Conservation (phyloP, 495 filamentous ascomycete genomes). For the Penicillium turbatum region DNA sequence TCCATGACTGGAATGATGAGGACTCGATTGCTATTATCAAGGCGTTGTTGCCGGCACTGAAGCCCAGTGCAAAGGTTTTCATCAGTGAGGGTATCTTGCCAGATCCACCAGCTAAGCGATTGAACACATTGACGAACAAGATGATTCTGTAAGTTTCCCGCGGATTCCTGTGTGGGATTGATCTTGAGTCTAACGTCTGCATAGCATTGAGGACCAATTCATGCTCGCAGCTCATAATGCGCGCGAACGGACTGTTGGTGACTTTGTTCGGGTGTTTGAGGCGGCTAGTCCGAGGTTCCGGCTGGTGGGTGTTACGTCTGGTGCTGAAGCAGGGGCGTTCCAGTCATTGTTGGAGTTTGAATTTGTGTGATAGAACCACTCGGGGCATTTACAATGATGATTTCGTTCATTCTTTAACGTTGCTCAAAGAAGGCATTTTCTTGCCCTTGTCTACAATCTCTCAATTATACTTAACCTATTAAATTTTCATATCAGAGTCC, state of each 20-base stretch:
- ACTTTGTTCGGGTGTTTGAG: not conserved
- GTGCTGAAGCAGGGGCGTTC: not conserved
- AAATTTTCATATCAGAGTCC: not conserved
- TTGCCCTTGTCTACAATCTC: not conserved
- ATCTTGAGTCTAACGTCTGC: not conserved
- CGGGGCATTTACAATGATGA: too few species aligned
- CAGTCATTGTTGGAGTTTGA: not conserved
- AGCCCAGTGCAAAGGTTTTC: not conserved
- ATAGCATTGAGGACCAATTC: not conserved
- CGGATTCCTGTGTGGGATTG: not conserved
- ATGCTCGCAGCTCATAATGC: not conserved
- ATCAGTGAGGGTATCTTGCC: not conserved
- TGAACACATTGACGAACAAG: not conserved
- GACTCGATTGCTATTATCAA: conserved; percentile 32
- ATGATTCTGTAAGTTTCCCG: not conserved
- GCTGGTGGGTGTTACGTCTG: not conserved
- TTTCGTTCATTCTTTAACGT: too few species aligned
- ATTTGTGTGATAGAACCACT: not conserved
- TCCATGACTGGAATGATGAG: conserved; percentile 46
- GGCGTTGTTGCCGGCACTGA: not conserved
- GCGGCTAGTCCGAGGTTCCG: not conserved
- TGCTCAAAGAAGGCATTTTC: too few species aligned
- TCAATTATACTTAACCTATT: not conserved
- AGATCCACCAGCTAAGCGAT: not conserved
- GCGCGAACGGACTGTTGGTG: not conserved